These are phyloP conservation scores for Hylodesmum podocarpum DNA, from an alignment of 306 rosid species.

Conservation along the genomic window DNA sequence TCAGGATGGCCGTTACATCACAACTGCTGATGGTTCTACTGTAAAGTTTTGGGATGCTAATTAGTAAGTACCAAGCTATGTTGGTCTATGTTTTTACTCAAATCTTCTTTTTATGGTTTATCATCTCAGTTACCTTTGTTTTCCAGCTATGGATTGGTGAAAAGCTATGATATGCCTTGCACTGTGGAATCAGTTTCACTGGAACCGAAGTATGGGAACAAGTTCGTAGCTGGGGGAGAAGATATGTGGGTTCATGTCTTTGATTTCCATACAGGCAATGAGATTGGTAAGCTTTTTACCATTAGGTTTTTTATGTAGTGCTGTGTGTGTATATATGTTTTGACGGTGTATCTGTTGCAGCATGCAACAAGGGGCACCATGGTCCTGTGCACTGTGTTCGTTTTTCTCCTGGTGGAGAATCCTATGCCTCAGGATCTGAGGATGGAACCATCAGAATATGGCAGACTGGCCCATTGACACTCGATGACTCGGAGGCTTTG, in stretches of 20 bases:
- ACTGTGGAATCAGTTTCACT: constrained; percentile 88
- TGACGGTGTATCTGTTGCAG: constrained; percentile 51
- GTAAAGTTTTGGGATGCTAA: constrained; percentile 99
- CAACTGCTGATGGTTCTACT: constrained; percentile 93
- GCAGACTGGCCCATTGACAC: constrained; percentile 84
- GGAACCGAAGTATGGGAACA: constrained; percentile 93
- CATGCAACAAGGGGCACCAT: constrained; percentile 98
- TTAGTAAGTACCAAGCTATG: constrained; percentile 55
- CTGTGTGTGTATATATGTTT: neutral
- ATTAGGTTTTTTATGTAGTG: neutral
- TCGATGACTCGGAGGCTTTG: constrained; percentile 53
- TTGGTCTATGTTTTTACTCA: neutral
- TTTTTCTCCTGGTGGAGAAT: constrained; percentile 98
- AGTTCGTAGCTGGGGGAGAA: constrained; percentile 97
- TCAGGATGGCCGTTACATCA: constrained; percentile 95
- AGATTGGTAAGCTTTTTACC: constrained; percentile 62
- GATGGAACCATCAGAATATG: constrained; percentile 99
- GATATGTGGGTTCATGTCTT: constrained; percentile 96
- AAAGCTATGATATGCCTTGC: constrained; percentile 96
- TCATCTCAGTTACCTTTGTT: constrained; percentile 15
- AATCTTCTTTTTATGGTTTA: constrained; percentile 30
- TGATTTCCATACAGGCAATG: constrained; percentile 94
- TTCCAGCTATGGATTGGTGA: constrained; percentile 83
- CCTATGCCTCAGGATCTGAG: constrained; percentile 98
- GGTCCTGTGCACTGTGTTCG: constrained; percentile 98